Conservation (phyloP, 1,284 basidiomycete genomes). For the Ceratobasidium sp. region DNA sequence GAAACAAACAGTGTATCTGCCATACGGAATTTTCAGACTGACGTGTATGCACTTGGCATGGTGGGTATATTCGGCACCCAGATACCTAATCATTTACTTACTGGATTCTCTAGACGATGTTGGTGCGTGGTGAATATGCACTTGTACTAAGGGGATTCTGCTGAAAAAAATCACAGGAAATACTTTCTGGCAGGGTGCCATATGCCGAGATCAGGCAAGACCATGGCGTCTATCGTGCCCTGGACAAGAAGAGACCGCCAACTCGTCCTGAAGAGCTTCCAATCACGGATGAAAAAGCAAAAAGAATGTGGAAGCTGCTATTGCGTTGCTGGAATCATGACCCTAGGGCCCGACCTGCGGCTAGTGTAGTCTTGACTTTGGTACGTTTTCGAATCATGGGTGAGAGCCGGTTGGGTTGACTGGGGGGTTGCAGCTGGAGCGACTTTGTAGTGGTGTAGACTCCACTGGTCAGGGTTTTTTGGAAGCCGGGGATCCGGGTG, state of each 20-base stretch:
- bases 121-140: slow-evolving; percentile 3
- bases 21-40: background rate
- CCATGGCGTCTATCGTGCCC: background rate
- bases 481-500: too few relatives aligned
- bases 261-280: slow-evolving; percentile 15
- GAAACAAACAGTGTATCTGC: background rate
- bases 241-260: slow-evolving; percentile 1
- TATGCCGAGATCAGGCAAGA: slow-evolving; percentile 25
- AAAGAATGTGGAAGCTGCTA: slow-evolving; percentile 9
- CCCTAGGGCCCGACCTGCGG: slow-evolving; percentile 16
- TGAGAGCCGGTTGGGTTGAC: too few relatives aligned
- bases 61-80: background rate
- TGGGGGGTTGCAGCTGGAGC: too few relatives aligned
- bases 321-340: slow-evolving; percentile 14
- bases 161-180: slow-evolving; percentile 9
- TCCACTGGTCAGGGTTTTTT: too few relatives aligned
- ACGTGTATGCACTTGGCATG: slow-evolving; percentile 38
- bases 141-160: background rate
- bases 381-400: too few relatives aligned
- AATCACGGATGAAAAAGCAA: background rate
- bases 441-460: too few relatives aligned
- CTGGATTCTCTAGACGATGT: background rate
- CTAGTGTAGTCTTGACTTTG: background rate
- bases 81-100: background rate
- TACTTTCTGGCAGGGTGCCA: slow-evolving; percentile 9